These are phyloP conservation scores for Tetrapisispora namnaoensis DNA, from an alignment of 805 yeast species.

Conservation along the genomic window DNA sequence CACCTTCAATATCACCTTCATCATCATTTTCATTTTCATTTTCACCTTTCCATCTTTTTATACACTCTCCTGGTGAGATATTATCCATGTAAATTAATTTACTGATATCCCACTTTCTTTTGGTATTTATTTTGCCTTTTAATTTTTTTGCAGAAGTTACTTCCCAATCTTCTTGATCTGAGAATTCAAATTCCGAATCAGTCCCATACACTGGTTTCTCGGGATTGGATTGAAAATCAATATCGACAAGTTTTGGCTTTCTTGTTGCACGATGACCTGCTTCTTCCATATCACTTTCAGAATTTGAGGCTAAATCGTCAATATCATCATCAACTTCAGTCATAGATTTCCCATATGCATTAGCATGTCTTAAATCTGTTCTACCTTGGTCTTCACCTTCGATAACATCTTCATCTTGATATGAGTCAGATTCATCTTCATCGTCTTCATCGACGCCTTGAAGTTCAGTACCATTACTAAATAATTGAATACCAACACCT, in stretches of 20 bases:
- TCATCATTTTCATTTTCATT: slow-evolving; percentile 36
- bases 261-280: slow-evolving; percentile 28
- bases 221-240: slow-evolving; percentile 35
- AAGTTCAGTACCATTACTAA: slow-evolving; percentile 50
- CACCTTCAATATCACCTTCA: slow-evolving; percentile 31
- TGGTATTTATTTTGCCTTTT: slow-evolving; percentile 37
- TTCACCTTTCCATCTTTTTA: slow-evolving; percentile 60
- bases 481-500: slow-evolving; percentile 67
- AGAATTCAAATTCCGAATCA: slow-evolving; percentile 42
- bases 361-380: slow-evolving; percentile 50
- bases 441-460: slow-evolving; percentile 35
- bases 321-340: slow-evolving; percentile 38
- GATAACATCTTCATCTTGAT: slow-evolving; percentile 23
- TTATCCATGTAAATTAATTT: slow-evolving; percentile 73
- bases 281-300: slow-evolving; percentile 26
- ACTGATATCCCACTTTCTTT: slow-evolving; percentile 66
- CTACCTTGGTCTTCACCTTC: slow-evolving; percentile 47
- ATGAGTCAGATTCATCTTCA: slow-evolving; percentile 23
- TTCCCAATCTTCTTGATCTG: slow-evolving; percentile 33
- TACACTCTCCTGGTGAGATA: slow-evolving; percentile 61
- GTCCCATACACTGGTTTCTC: slow-evolving; percentile 38
- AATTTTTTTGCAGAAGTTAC: slow-evolving; percentile 49
- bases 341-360: slow-evolving; percentile 44
- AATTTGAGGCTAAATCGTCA: slow-evolving; percentile 36
- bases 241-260: slow-evolving; percentile 38